Base-by-base conservation (phyloP, 257 asterid genomes). In the Primulina tabacum region DNA sequence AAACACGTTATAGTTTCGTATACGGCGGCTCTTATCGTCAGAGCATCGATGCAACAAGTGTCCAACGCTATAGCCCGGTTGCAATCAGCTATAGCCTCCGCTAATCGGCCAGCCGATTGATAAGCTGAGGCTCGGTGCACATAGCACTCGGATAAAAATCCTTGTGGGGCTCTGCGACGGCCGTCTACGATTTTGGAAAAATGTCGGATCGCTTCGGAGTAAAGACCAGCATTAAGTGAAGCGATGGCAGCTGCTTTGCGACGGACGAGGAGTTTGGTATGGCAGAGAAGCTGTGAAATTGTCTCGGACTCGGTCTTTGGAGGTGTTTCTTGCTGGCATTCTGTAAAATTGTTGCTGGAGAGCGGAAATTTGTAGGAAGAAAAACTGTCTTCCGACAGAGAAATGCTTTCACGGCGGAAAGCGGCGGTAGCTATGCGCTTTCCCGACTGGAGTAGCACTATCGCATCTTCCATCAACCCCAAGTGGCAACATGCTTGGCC, bases 21-120 rank as follows among this genome's bases (percentile, higher is more conserved):
- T 21, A 94, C 58, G 5, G 87, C 67, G 0, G 99, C 99, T 70
- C 98, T 71, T 3, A 84, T 79, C 30, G 85, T 81, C 69, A 94
- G 89, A 7, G 99, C 96, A 17, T 83, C 85, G 38, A 94, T 82
- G 71, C 87, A 94, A 65, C 96, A 91, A 1, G 97, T 89, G 26
- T 94, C 95, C 37, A 94, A 72, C 0, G 99, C 97, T 1, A 94
- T 84, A 0, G 99, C 73, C 8, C 76, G 79, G 52, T 85, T 85
- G 35, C 79, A 82, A 65, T 88, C 92, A 0, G 92, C 90, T 0
- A 88, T 82, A 7, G 90, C 92, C 70, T 88, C 92, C 0, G 90
- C 86, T 26, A 81, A 65, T 63, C 92, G 74, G 12, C 92, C 90
- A 0, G 86, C 84, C 3, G 87, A 84, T 8, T 76, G 75, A 56